phyloP scores from a whole-genome alignment of 2,329 filamentous ascomycete genomes.

The Pseudohalonectria lignicola region DNA sequence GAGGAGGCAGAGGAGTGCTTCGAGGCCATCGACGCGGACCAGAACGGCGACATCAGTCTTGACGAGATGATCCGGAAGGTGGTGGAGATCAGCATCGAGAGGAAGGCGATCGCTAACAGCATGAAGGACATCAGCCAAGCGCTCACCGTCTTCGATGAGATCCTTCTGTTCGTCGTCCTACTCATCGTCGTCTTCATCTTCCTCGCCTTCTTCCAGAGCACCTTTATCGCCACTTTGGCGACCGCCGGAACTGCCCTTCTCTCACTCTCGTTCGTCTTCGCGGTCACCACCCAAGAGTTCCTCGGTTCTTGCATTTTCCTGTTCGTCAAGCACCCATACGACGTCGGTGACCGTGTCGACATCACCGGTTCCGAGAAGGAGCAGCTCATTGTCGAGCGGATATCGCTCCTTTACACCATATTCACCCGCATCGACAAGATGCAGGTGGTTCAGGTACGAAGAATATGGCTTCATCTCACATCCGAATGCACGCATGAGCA shows the following conservation, averaged over 20 bases:
- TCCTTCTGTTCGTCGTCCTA: conserved; percentile 71
- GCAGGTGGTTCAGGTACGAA: conserved; percentile 54
- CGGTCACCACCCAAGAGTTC: conserved; percentile 84
- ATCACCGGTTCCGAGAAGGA: conserved; percentile 47
- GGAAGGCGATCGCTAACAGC: conserved; percentile 80
- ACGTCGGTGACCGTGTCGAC: conserved; percentile 90
- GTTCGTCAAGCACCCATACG: conserved; percentile 96
- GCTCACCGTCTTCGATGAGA: conserved; percentile 78
- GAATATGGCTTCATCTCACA: too few relatives aligned
- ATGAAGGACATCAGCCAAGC: conserved; percentile 98
- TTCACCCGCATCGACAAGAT: conserved; percentile 76
- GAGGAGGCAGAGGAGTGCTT: conserved; percentile 83
- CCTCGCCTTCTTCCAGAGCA: conserved; percentile 80
- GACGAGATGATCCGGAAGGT: conserved; percentile 86
- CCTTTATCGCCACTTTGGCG: conserved; percentile 73
- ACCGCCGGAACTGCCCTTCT: conserved; percentile 87
- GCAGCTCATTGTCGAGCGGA: conserved; percentile 78
- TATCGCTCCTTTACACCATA: conserved; percentile 85
- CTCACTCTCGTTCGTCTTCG: conserved; percentile 94
- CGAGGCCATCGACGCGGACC: conserved; percentile 67
- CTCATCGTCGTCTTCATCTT: conserved; percentile 78
- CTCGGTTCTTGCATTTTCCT: conserved; percentile 98
- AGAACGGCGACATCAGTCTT: conserved; percentile 87
- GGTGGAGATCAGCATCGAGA: conserved; percentile 70
- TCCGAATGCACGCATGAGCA: too few relatives aligned